Evolutionary conservation across 2,329 filamentous ascomycete species (phyloP).

Genomic region (Chalaropsis ovoidea): DNA sequence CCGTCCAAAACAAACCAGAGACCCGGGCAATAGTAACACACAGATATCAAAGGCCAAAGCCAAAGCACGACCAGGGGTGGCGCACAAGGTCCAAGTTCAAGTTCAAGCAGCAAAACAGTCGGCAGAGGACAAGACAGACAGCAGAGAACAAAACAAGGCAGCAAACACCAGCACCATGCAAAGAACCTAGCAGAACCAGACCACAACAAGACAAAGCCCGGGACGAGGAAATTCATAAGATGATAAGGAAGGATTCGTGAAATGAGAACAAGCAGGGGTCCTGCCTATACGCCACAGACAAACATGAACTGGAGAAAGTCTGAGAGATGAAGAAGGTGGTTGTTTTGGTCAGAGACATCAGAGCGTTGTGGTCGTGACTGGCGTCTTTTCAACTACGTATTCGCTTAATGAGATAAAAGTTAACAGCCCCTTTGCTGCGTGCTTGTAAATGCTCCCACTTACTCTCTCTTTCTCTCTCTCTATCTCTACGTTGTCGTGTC

Average conservation of each 20-base stretch:
- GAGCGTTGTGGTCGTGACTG: neutral
- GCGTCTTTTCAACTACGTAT: neutral
- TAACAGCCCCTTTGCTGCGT: neutral
- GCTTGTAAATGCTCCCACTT: too few species aligned
- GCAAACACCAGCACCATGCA: too few species aligned
- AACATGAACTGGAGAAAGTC: constrained; percentile 4
- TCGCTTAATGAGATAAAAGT: constrained; percentile 5
- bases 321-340: neutral
- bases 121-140: too few species aligned
- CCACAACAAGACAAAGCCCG: neutral
- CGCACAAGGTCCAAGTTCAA: neutral
- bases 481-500: neutral
- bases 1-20: neutral
- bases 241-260: constrained; percentile 11
- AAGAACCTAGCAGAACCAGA: neutral
- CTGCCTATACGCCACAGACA: neutral
- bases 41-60: neutral
- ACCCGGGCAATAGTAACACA: constrained; percentile 4
- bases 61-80: neutral
- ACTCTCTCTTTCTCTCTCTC: neutral
- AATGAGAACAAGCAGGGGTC: constrained; percentile 7
- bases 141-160: too few species aligned
- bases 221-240: neutral
- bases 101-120: neutral
- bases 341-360: constrained; percentile 4